Percentiles rank a stretch among this genome's conserved stretches.
These are phyloP conservation scores for Coleophoma cylindrospora DNA, from an alignment of 2,329 filamentous ascomycete species.

Conservation along the genomic window DNA sequence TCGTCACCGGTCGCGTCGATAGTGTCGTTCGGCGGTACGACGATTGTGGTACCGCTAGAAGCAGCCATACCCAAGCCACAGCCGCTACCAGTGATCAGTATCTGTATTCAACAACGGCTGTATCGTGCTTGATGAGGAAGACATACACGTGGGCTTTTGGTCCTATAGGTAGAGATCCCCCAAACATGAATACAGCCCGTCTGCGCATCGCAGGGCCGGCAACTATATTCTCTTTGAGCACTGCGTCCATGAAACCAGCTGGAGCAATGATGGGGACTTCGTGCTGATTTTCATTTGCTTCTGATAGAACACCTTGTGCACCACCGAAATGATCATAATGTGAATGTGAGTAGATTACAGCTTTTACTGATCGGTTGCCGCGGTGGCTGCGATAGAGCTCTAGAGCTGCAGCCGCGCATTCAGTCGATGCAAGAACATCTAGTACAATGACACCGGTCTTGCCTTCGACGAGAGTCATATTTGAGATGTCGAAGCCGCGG, in stretches of 20 bases:
- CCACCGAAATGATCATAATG: conserved; percentile 35
- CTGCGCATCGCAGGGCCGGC: conserved; percentile 33
- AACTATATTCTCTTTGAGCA: conserved; percentile 33
- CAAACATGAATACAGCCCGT: conserved; percentile 35
- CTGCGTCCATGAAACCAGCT: conserved; percentile 32
- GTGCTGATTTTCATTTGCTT: conserved; percentile 4
- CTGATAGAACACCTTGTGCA: conserved; percentile 15
- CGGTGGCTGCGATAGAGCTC: conserved; percentile 27
- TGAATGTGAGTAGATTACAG: conserved; percentile 35
- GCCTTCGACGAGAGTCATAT: conserved; percentile 35
- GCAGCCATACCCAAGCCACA: conserved; percentile 29
- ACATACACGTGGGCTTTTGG: conserved; percentile 27
- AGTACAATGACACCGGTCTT: conserved; percentile 31
- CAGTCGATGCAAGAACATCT: conserved; percentile 31
- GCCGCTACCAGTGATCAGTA: conserved; percentile 10
- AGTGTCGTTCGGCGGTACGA: conserved; percentile 29
- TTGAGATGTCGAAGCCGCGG: conserved; percentile 33
- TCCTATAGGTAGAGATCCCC: conserved; percentile 21
- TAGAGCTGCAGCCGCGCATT: conserved; percentile 29
- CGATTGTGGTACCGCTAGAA: conserved; percentile 23
- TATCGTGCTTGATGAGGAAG: too few species aligned
- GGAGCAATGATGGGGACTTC: conserved; percentile 19
- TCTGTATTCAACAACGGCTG: too few species aligned
- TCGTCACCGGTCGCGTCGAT: conserved; percentile 29
- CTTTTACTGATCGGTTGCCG: conserved; percentile 21